Percentiles rank a stretch among this genome's conserved stretches.
Evolutionary conservation across 768 basidiomycete genomes (phyloP).

Genomic region (Mrakia blollopis): DNA sequence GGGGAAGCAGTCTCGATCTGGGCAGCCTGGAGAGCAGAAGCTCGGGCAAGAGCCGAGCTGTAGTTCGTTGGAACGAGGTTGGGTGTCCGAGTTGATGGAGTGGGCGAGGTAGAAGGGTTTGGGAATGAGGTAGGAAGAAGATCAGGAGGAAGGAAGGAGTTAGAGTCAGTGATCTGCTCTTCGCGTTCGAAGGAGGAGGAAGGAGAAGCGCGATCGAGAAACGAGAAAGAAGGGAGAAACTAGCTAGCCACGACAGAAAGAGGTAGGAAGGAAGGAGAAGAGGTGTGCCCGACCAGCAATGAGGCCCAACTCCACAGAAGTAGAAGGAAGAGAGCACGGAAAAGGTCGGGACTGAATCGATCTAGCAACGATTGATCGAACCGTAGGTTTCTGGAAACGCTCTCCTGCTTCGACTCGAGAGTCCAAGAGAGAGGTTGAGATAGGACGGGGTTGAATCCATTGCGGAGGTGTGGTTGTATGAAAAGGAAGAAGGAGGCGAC

Average conservation of each 20-base stretch:
- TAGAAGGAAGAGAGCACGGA: constrained; percentile 25
- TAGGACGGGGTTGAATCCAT: constrained; percentile 21
- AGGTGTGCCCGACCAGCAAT: constrained; percentile 27
- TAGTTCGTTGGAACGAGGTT: neutral
- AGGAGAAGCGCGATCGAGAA: neutral
- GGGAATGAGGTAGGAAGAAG: neutral
- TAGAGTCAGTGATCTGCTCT: neutral
- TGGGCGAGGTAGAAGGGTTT: neutral
- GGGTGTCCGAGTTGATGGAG: neutral
- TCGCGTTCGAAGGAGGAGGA: neutral
- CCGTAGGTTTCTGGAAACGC: neutral
- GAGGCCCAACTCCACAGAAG: constrained; percentile 26
- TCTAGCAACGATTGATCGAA: constrained; percentile 23
- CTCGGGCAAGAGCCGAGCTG: constrained; percentile 35
- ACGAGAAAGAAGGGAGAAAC: neutral
- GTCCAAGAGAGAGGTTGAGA: constrained; percentile 9
- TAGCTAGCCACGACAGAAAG: neutral
- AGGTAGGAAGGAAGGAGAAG: neutral
- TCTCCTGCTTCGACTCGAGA: neutral
- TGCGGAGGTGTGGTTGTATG: constrained; percentile 2
- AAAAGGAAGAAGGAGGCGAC: neutral
- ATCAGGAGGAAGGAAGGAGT: neutral
- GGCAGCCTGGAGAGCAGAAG: constrained; percentile 32
- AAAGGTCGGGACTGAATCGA: constrained; percentile 21
- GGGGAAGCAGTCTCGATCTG: constrained; percentile 31